These are phyloP conservation scores for Suhomyces choctaworum DNA, from an alignment of 1,139 yeast genomes.

Conservation along the genomic window DNA sequence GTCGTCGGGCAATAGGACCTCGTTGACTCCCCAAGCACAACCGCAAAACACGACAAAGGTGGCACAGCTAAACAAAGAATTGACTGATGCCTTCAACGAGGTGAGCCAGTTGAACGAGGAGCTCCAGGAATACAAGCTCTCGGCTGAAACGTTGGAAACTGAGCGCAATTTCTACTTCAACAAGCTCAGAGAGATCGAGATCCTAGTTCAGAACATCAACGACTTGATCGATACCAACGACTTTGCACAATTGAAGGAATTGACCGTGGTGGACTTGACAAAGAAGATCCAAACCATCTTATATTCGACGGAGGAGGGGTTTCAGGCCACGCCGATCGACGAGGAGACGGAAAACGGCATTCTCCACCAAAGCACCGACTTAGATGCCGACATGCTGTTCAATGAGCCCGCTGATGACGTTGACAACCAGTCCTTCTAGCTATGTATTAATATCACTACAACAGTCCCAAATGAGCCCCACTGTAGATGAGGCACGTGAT, in stretches of 20 bases:
- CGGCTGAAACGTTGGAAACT: constrained; percentile 61
- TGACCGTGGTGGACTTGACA: constrained; percentile 44
- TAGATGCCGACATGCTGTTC: constrained; percentile 9
- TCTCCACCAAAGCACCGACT: constrained; percentile 3
- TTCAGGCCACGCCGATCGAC: constrained; percentile 36
- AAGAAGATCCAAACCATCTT: constrained; percentile 70
- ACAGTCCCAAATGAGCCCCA: background rate
- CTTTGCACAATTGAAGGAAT: constrained; percentile 28
- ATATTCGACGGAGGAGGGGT: constrained; percentile 82
- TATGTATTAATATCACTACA: constrained; percentile 1
- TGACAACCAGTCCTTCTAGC: constrained; percentile 13
- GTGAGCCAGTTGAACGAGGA: constrained; percentile 49
- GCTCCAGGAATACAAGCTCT: constrained; percentile 50
- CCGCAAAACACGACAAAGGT: constrained; percentile 10
- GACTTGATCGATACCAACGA: constrained; percentile 39
- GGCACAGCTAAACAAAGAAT: constrained; percentile 14
- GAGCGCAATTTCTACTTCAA: constrained; percentile 91
- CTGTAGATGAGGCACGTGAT: background rate
- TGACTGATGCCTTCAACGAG: constrained; percentile 22
- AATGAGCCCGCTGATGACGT: constrained; percentile 8
- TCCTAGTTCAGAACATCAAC: constrained; percentile 66
- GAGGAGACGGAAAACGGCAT: constrained; percentile 7
- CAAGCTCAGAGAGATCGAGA: constrained; percentile 85
- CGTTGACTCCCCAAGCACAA: constrained; percentile 5
- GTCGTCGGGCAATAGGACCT: constrained; percentile 8